phyloP scores from a whole-genome alignment of 345 rosid species.

The Rhizophora mangle region DNA sequence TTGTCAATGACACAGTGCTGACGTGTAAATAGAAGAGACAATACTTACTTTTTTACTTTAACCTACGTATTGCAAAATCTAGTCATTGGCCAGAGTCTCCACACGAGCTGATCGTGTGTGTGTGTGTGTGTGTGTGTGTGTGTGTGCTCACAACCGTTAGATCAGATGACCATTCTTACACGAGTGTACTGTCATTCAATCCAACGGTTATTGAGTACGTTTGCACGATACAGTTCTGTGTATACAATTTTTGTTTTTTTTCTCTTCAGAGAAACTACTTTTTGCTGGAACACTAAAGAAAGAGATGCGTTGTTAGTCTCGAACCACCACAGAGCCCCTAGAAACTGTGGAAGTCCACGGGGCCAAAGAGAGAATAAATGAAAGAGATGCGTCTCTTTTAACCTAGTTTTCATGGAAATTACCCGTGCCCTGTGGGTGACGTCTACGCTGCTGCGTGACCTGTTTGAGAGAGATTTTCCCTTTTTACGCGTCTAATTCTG shows the following conservation, averaged over 20 bases:
- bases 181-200: too few relatives aligned
- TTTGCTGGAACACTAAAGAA: not conserved
- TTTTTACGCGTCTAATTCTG: not conserved
- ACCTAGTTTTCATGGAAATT: conserved; percentile 10
- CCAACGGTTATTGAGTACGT: too few relatives aligned
- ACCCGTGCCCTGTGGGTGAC: not conserved
- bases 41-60: too few relatives aligned
- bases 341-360: conserved; percentile 1
- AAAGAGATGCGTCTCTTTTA: not conserved
- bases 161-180: too few relatives aligned
- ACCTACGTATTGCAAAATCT: too few relatives aligned
- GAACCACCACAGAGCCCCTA: not conserved
- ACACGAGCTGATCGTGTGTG: too few relatives aligned
- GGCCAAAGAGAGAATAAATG: not conserved
- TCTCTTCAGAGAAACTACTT: not conserved
- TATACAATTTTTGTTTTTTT: not conserved
- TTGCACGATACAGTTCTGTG: not conserved
- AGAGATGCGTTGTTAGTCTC: not conserved
- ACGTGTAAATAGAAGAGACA: too few relatives aligned
- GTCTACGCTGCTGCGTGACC: not conserved
- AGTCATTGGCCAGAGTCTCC: too few relatives aligned
- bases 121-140: too few relatives aligned
- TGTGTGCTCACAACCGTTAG: too few relatives aligned
- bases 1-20: not conserved
- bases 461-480: not conserved